Evolutionary conservation across 495 filamentous ascomycete species (phyloP).

Genomic region (Evansstolkia leycettana): DNA sequence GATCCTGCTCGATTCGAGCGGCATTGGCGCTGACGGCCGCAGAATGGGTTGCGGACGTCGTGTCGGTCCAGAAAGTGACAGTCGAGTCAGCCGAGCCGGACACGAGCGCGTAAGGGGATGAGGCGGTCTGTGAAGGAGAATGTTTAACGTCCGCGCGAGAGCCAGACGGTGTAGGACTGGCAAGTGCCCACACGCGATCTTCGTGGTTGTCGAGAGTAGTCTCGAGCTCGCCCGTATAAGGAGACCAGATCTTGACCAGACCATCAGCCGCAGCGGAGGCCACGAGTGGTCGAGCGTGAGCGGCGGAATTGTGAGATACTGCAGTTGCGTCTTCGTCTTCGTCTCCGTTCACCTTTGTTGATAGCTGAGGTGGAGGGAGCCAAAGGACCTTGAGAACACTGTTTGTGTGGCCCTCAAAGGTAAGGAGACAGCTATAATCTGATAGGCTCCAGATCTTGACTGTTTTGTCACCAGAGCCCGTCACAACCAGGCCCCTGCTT

Average conservation of each 20-base stretch:
- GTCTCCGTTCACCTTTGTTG: slow-evolving; percentile 15
- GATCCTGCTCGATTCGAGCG: slow-evolving; percentile 80
- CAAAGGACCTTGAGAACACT: slow-evolving; percentile 89
- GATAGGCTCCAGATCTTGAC: slow-evolving; percentile 90
- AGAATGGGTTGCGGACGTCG: slow-evolving; percentile 64
- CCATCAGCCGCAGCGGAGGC: slow-evolving; percentile 89
- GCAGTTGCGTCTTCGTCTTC: slow-evolving; percentile 22
- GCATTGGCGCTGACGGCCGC: slow-evolving; percentile 57
- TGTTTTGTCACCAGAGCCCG: slow-evolving; percentile 88
- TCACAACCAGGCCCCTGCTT: slow-evolving; percentile 63
- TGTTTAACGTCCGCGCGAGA: slow-evolving; percentile 25
- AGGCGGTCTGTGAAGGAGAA: slow-evolving; percentile 14
- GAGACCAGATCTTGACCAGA: slow-evolving; percentile 94
- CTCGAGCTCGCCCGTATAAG: slow-evolving; percentile 62
- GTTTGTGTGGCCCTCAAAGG: slow-evolving; percentile 92
- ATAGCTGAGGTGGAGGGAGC: slow-evolving; percentile 51
- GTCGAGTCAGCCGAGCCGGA: slow-evolving; percentile 84
- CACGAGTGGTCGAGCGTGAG: slow-evolving; percentile 42
- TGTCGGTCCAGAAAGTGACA: slow-evolving; percentile 92
- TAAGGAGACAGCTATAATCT: slow-evolving; percentile 86
- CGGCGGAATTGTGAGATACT: slow-evolving; percentile 9
- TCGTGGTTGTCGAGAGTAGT: slow-evolving; percentile 91
- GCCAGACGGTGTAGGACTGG: slow-evolving; percentile 48
- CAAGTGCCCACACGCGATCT: slow-evolving; percentile 82
- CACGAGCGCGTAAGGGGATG: slow-evolving; percentile 52